Conservation (phyloP, 2,329 filamentous ascomycete genomes). For the Sporothrix humicola region DNA sequence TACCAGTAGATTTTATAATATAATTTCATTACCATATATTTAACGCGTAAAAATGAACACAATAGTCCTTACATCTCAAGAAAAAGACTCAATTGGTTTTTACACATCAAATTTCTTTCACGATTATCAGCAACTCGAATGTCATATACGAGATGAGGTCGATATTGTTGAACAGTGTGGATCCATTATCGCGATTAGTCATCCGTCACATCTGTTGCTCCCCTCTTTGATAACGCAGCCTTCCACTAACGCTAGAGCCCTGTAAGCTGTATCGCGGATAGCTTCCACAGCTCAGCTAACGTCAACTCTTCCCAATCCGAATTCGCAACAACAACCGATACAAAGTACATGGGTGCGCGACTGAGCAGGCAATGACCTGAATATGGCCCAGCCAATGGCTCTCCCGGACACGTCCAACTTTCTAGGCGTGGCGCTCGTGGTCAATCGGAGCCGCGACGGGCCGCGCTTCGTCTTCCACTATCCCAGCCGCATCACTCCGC, state of each 20-base stretch:
- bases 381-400: slow-evolving; percentile 54
- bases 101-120: too few relatives aligned
- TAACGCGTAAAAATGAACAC: too few relatives aligned
- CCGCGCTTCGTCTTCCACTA: slow-evolving; percentile 88
- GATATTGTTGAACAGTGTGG: not conserved
- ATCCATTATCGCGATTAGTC: not conserved
- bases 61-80: too few relatives aligned
- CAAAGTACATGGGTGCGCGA: not conserved
- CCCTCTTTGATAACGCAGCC: not conserved
- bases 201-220: not conserved
- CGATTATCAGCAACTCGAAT: too few relatives aligned
- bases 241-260: not conserved
- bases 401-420: slow-evolving; percentile 62
- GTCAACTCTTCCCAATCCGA: not conserved
- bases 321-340: not conserved
- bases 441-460: slow-evolving; percentile 76
- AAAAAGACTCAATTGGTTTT: too few relatives aligned
- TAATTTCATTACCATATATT: not conserved
- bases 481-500: slow-evolving; percentile 63
- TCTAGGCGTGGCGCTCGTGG: slow-evolving; percentile 74
- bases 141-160: too few relatives aligned
- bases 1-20: not conserved
- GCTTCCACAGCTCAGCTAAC: not conserved
- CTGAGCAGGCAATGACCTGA: not conserved
- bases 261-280: slow-evolving; percentile 8